Evolutionary conservation across 306 rosid species (phyloP), one percentile per base, ranked within the genome.

Genomic region (Castanopsis chinensis): DNA sequence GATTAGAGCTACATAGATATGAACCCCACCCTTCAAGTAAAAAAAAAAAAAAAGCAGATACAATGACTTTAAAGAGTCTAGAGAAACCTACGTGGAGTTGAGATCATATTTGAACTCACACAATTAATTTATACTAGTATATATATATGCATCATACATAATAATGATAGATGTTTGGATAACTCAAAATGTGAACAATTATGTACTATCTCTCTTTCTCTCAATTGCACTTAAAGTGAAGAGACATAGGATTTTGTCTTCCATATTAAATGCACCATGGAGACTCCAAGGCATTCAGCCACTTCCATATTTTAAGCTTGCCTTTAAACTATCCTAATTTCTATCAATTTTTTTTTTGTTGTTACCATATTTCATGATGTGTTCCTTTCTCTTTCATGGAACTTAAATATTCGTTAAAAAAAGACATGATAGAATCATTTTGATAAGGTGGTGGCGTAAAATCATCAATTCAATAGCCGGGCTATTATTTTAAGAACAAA

Each of bases 261-360:
- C 5, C 10, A 1, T 14, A 56, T 84, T 72, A 90, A 81, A 86
- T 76, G 89, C 92, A 87, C 92, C 96, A 92, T 6, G 88, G 81
- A 58, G 85, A 74, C 3, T 79, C 89, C 52, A 79, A 2, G 7
- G 90, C 7, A 53, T 89, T 92, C 92, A 85, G 15, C 49, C 73
- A 76, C 9, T 65, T 11, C 69, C 88, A 56, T 89, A 91, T 1
- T 67, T 79, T 33, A 86, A 61, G 27, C 49, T 77, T 0, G 83
- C 80, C 32, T 84, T 87, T 77, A 77, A 18, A 30, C 81, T 52
- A 15, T 79, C 90, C 89, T 91, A 86, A 2, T 86, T 60, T 11
- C 84, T 74, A 4, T 75, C 81, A 11, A 79, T 71, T 21, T 84
- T 76, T 2, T 84, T 78, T 2, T 82, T 73, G 5, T 43, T 78